Base-by-base conservation (phyloP, 2,329 filamentous ascomycete species). In the Paraphoma chrysanthemicola region DNA sequence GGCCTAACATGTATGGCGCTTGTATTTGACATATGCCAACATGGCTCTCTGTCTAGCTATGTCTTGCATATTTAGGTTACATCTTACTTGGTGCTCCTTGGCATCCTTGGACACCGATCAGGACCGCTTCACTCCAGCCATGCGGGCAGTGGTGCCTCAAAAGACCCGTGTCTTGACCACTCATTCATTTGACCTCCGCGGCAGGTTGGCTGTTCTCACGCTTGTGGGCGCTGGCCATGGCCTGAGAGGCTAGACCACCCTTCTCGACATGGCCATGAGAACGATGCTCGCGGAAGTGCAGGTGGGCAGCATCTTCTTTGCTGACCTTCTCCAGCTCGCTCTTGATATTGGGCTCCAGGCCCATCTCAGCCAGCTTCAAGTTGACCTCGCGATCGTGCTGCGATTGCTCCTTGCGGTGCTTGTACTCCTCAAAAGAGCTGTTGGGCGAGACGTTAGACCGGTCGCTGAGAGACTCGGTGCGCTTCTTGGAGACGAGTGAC, bases 381-480 rank as follows among this genome's bases (percentile, higher is more conserved):
- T 39, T 49, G 39, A 54, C 42, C 9, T 57, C n/a, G n/a, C 41
- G 44, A 10, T 49, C 56, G 23, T 45, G 38, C 36, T 52, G 38
- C 31, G 53, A 43, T 7, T 57, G 41, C 28, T 61, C 51, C 41
- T 54, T 62, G 43, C 12, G 47, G 30, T 44, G 44, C 44, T 47
- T 45, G 29, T 52, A 45, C 28, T 57, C 51, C 4, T 51, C 45
- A n/a, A 44, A 23, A 3, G 53, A 42, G 39, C 44, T 46, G 31
- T 36, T 36, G 29, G 54, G 18, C 23, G 58, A 53, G 36, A 53
- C 55, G 17, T 62, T 63, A 33, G 56, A 61, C 10, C 33, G 43
- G 12, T 62, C 59, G 39, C 59, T 65, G 45, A 68, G 53, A 17
- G 66, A 59, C 18, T 63, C 56, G 30, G 53, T 39, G 23, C 51